A percentile compares a stretch with the other conserved stretches of the same genome.
These are phyloP conservation scores for Microsporum canis DNA, from an alignment of 2,329 filamentous ascomycete genomes.

Conservation along the genomic window DNA sequence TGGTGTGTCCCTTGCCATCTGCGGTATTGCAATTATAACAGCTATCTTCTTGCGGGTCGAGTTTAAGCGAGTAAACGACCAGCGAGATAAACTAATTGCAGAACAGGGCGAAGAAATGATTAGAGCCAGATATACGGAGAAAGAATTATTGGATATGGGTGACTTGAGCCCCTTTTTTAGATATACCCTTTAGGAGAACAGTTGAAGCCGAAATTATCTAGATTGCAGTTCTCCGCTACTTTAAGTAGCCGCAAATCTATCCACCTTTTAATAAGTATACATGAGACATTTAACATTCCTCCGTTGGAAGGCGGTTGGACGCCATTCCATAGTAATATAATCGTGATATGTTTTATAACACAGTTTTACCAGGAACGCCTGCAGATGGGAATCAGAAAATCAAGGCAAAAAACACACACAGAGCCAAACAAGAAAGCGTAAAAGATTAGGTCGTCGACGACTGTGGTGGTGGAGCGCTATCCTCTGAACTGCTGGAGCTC, in stretches of 20 bases:
- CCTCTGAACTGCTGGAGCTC: neutral
- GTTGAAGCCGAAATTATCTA: neutral
- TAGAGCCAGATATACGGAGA: slow-evolving; percentile 25
- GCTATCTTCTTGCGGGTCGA: slow-evolving; percentile 20
- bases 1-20: slow-evolving; percentile 24
- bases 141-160: slow-evolving; percentile 22
- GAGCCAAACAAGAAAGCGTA: neutral
- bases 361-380: slow-evolving; percentile 3
- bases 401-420: neutral
- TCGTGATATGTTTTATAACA: slow-evolving; percentile 6
- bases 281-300: slow-evolving; percentile 2
- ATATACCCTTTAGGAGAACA: slow-evolving; percentile 18
- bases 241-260: neutral
- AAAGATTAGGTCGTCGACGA: neutral
- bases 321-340: slow-evolving; percentile 2
- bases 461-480: neutral
- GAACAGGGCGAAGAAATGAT: slow-evolving; percentile 24
- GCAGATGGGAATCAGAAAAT: slow-evolving; percentile 1
- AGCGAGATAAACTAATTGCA: slow-evolving; percentile 21
- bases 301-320: slow-evolving; percentile 3
- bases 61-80: slow-evolving; percentile 26
- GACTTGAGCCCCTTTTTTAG: slow-evolving; percentile 28
- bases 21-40: slow-evolving; percentile 16
- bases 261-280: neutral
- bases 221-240: neutral